phyloP scores from a whole-genome alignment of 2,329 filamentous ascomycete species.

The Alternaria sp. region DNA sequence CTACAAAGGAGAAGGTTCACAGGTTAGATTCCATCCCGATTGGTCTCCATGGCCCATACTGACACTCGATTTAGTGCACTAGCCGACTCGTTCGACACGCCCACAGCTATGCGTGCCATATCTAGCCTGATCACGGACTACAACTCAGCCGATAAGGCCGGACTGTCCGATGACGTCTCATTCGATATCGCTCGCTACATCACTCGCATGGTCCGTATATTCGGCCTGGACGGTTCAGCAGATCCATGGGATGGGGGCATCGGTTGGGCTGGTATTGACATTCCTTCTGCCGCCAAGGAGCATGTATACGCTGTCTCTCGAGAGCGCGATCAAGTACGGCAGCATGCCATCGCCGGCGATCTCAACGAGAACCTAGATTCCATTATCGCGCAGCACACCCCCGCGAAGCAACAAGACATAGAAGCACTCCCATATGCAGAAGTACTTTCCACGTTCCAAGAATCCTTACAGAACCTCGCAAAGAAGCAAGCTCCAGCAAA shows the following conservation, averaged over 20 bases:
- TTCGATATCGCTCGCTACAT: constrained; percentile 75
- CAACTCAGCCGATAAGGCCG: constrained; percentile 63
- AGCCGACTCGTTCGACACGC: constrained; percentile 87
- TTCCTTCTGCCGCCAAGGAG: constrained; percentile 66
- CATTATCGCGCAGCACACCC: constrained; percentile 52
- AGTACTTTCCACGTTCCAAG: constrained; percentile 63
- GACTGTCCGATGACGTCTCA: constrained; percentile 58
- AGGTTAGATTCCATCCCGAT: constrained; percentile 20
- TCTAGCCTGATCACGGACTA: constrained; percentile 79
- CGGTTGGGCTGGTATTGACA: constrained; percentile 72
- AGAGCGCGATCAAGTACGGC: constrained; percentile 66
- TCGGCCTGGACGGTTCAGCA: constrained; percentile 75
- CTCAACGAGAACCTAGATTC: constrained; percentile 42
- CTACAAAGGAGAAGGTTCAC: constrained; percentile 66
- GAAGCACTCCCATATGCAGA: constrained; percentile 57
- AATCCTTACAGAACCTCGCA: constrained; percentile 67
- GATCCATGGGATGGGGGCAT: constrained; percentile 58
- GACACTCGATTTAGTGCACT: constrained; percentile 60
- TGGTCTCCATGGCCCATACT: background rate
- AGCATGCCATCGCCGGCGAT: constrained; percentile 61
- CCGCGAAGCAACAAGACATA: constrained; percentile 39
- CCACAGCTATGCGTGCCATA: constrained; percentile 78
- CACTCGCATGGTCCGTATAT: constrained; percentile 82
- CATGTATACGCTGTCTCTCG: constrained; percentile 67
- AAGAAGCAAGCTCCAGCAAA: constrained; percentile 66